Conservation (phyloP, 345 rosid genomes). For the Pugionium cornutum region DNA sequence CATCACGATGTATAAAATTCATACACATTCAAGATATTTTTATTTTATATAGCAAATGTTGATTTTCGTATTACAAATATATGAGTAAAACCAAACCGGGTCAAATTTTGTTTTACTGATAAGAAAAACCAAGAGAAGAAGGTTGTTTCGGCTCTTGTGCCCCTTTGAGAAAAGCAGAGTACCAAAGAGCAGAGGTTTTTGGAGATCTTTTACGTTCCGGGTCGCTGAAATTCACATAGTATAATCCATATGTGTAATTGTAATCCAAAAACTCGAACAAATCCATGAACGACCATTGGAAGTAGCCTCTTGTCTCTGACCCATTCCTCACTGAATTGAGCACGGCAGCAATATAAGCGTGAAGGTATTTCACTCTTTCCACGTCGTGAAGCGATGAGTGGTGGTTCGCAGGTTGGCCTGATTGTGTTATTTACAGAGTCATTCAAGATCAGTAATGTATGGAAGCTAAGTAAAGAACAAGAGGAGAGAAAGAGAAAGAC, state of each 20-base stretch:
- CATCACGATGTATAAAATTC: too few relatives aligned
- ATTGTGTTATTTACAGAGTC: background rate
- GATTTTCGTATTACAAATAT: too few relatives aligned
- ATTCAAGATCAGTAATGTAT: background rate
- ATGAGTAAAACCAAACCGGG: too few relatives aligned
- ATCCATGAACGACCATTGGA: constrained; percentile 53
- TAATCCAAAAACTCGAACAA: constrained; percentile 36
- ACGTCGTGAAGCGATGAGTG: constrained; percentile 44
- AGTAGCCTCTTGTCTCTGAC: constrained; percentile 49
- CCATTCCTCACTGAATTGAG: constrained; percentile 52
- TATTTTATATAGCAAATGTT: too few relatives aligned
- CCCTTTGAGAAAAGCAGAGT: constrained; percentile 49
- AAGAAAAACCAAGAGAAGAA: too few relatives aligned
- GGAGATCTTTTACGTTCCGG: constrained; percentile 46
- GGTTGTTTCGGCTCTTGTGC: too few relatives aligned
- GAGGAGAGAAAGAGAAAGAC: constrained; percentile 13
- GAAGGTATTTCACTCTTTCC: constrained; percentile 39
- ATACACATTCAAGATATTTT: too few relatives aligned
- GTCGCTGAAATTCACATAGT: constrained; percentile 47
- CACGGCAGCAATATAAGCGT: constrained; percentile 40
- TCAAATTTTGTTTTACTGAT: too few relatives aligned
- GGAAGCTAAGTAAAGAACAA: background rate
- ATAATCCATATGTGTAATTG: constrained; percentile 39
- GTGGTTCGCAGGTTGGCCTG: constrained; percentile 34
- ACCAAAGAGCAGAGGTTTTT: constrained; percentile 52